Evolutionary conservation across 2,329 filamentous ascomycete species (phyloP), one percentile per base, ranked within the genome.

Genomic region (Alternaria hordeiaustralica): DNA sequence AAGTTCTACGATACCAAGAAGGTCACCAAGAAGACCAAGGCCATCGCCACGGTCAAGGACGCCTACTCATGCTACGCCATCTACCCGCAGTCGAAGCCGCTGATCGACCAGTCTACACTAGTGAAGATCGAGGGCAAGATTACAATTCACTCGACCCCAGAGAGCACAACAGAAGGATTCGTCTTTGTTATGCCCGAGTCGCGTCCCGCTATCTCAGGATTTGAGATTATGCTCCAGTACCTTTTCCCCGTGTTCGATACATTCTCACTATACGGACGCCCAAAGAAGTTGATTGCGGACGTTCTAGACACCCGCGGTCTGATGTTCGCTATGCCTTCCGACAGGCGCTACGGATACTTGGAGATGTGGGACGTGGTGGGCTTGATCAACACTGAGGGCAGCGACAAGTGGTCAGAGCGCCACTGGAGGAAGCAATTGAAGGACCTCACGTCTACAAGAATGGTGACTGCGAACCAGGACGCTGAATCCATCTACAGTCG

Each of bases 121-220:
- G 87, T 98, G 67, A 99, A 99, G 80, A 87, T 99, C 26, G 96
- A 99, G 81, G 96, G 94, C 10, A 89, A 89, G 66, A 93, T 99
- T 64, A 94, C 92, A 0, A 92, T 97, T 43, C 94, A 97, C 80
- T 90, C 91, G 0, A 87, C 89, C 12, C 90, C 92, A 9, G 89
- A 93, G 23, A 90, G 91, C 0, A 89, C 89, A 3, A 92, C 91
- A 0, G 96, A 99, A 78, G 96, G 96, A 0, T 97, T 97, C 73
- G 93, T 99, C 5, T 99, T 99, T 75, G 90, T 98, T 70, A 97
- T 99, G 94, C 96, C 96, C 5, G 96, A 99, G 79, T 88, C 91
- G 2, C 93, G 93, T 74, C 91, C 95, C n/a, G 94, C 93, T 18
- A 92, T 99, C 12, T 92, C 89, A 58, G 96, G 96, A 0, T 97